Conservation (phyloP, 1,139 yeast genomes). For the Wickerhamomyces sp. region DNA sequence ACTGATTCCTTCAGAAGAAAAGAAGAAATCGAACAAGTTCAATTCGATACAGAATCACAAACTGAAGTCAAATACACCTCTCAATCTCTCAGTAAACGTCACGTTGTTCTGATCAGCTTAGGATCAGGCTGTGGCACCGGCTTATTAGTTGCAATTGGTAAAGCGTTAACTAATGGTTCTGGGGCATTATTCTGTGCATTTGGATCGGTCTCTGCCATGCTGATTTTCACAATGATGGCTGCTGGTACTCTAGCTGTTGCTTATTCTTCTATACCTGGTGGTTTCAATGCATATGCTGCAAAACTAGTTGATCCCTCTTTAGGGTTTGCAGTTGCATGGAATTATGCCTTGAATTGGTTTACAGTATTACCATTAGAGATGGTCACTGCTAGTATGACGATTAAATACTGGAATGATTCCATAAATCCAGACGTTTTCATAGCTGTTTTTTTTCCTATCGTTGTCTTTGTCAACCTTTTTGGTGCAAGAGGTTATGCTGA, state of each 20-base stretch:
- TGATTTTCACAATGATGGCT: conserved; percentile 60
- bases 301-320: conserved; percentile 67
- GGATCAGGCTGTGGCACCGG: conserved; percentile 66
- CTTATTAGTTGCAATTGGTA: conserved; percentile 60
- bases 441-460: conserved; percentile 58
- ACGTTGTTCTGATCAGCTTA: conserved; percentile 53
- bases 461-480: conserved; percentile 52
- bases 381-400: conserved; percentile 68
- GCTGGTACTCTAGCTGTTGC: conserved; percentile 71
- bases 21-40: conserved; percentile 31
- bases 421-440: conserved; percentile 56
- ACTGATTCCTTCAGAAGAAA: conserved; percentile 53
- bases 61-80: neutral
- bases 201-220: conserved; percentile 51
- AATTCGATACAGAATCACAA: conserved; percentile 46
- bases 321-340: conserved; percentile 75
- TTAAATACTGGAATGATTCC: conserved; percentile 51
- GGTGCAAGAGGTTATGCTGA: conserved; percentile 75
- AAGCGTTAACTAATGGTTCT: conserved; percentile 68
- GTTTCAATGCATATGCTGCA: conserved; percentile 62
- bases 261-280: conserved; percentile 64
- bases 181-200: conserved; percentile 61
- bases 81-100: conserved; percentile 28
- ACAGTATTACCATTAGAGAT: conserved; percentile 69
- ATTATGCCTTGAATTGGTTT: conserved; percentile 72